phyloP scores from a whole-genome alignment of 108 stramenopile species.

The Aurantiochytrium sp. region DNA sequence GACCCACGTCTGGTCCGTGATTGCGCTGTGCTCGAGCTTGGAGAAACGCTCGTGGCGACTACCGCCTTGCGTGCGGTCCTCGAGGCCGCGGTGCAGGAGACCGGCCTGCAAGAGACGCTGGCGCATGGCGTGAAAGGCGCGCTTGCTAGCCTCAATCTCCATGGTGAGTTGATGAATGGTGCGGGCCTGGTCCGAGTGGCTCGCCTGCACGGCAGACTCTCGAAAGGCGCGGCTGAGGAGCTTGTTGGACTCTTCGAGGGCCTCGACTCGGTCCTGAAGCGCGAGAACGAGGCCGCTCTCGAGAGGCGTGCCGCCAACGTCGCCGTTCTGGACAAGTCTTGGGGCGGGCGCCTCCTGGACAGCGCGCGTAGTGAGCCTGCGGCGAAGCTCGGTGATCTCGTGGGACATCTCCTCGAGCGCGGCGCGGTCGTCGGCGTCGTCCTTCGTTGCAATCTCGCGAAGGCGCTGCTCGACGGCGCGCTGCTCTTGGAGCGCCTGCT shows the following conservation, averaged over 20 bases:
- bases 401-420: not conserved
- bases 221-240: not conserved
- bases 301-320: too few relatives aligned
- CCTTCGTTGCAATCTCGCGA: not conserved
- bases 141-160: slow-evolving; percentile 5
- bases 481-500: not conserved
- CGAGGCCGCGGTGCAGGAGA: not conserved
- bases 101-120: not conserved
- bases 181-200: not conserved
- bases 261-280: not conserved
- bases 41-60: too few relatives aligned
- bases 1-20: too few relatives aligned
- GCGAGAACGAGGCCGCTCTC: not conserved
- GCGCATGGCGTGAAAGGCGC: not conserved
- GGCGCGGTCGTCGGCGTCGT: not conserved
- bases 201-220: not conserved
- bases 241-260: slow-evolving; percentile 21
- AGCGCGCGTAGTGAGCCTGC: not conserved
- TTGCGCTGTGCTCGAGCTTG: too few relatives aligned
- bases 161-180: slow-evolving; percentile 27
- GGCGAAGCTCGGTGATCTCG: not conserved
- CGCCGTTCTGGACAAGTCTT: too few relatives aligned
- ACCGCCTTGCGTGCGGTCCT: not conserved
- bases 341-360: too few relatives aligned
- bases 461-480: not conserved